Evolutionary conservation across 345 rosid species (phyloP).

Genomic region (Syzygium grande): DNA sequence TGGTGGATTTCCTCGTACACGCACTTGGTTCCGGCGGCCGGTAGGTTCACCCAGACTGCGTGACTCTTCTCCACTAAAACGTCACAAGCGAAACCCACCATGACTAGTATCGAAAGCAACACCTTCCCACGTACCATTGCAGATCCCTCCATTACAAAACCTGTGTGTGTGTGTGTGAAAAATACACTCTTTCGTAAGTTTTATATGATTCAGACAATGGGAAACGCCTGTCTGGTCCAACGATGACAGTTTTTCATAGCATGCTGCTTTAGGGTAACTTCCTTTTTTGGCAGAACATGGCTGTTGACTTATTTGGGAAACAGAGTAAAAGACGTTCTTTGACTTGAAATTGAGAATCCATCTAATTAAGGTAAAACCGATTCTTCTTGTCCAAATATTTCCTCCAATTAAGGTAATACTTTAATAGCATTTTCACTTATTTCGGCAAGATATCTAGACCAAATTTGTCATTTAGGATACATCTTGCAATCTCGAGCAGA

Average conservation of each 20-base stretch:
- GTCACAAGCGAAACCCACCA: background rate
- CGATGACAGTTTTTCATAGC: background rate
- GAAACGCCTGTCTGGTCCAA: background rate
- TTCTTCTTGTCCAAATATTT: background rate
- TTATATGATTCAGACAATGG: background rate
- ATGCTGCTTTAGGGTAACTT: background rate
- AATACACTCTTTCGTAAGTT: background rate
- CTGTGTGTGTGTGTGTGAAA: background rate
- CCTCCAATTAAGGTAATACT: background rate
- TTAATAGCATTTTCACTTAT: background rate
- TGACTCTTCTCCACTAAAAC: constrained; percentile 12
- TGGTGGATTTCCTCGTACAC: constrained; percentile 87
- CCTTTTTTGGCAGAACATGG: background rate
- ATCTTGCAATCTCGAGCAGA: background rate
- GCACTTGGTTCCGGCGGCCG: constrained; percentile 65
- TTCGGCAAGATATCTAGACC: background rate
- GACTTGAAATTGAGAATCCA: background rate
- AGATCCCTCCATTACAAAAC: background rate
- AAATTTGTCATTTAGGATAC: background rate
- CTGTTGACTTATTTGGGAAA: background rate
- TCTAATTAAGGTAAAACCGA: background rate
- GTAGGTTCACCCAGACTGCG: constrained; percentile 76
- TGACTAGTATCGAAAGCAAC: background rate
- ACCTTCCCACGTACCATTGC: background rate
- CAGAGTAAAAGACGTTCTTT: background rate